phyloP scores from a whole-genome alignment of 345 rosid genomes.

The Citrus australasica region DNA sequence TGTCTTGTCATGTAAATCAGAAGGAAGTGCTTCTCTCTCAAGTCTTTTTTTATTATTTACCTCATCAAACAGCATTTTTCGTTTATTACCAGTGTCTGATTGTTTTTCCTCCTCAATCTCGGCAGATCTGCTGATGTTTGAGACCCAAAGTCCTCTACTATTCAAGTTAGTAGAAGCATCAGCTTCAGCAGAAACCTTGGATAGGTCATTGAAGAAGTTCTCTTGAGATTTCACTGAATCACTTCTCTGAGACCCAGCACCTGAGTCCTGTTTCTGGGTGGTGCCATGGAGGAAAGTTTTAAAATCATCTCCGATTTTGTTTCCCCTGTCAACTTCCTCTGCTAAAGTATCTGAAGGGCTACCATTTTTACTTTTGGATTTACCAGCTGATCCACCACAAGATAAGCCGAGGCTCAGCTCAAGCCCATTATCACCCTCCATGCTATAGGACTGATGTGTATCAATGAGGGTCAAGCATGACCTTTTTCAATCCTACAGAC shows the following conservation, averaged over 20 bases:
- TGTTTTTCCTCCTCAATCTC: constrained; percentile 57
- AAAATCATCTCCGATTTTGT: constrained; percentile 65
- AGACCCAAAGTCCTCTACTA: constrained; percentile 50
- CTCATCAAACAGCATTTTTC: constrained; percentile 59
- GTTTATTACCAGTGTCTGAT: constrained; percentile 52
- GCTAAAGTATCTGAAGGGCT: constrained; percentile 46
- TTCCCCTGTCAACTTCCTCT: constrained; percentile 70
- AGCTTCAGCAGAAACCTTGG: constrained; percentile 46
- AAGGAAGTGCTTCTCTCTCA: constrained; percentile 47
- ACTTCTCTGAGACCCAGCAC: constrained; percentile 56
- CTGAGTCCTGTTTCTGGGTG: constrained; percentile 54
- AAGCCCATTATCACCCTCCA: constrained; percentile 92
- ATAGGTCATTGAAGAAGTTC: constrained; percentile 83
- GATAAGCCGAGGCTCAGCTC: constrained; percentile 96
- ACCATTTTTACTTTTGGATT: constrained; percentile 60
- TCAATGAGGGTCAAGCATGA: neutral
- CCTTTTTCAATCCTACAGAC: neutral
- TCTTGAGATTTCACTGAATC: constrained; percentile 65
- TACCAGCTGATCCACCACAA: constrained; percentile 75
- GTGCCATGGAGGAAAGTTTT: constrained; percentile 64
- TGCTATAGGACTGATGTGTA: constrained; percentile 18
- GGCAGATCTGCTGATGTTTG: constrained; percentile 34
- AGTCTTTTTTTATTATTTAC: constrained; percentile 54
- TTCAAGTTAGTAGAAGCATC: constrained; percentile 50
- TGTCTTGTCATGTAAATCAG: constrained; percentile 52